Evolutionary conservation across 2,329 filamentous ascomycete species (phyloP), one percentile per base, ranked within the genome.

Genomic region (Trichoderma atrobrunneum): DNA sequence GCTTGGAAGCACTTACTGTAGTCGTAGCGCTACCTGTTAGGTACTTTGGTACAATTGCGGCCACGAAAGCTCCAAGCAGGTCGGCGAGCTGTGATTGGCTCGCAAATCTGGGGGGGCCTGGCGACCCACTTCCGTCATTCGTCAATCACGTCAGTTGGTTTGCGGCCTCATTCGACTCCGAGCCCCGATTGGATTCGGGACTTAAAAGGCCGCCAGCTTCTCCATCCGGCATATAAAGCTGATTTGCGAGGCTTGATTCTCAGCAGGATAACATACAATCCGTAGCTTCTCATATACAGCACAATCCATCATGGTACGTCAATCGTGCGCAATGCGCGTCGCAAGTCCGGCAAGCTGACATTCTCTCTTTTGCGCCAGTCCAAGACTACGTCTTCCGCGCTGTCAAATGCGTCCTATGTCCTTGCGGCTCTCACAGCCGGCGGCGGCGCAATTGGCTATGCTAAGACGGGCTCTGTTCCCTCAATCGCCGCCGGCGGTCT

Each of bases 381-480:
- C 12, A 62, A 60, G 72, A 43, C 68, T 36, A 36, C 66, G 60
- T 51, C 57, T 18, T 56, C 48, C 21, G 57, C 64, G 5, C 70
- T 73, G 28, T 63, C 65, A 3, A 87, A 84, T 78, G 90, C 93
- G 79, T 94, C 95, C 75, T 93, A 91, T 81, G 81, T 93, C 78
- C 90, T 98, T 78, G 93, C 92, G 73, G 87, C 90, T 75, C 87
- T 98, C 72, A 98, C 95, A 72, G 94, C 95, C 66, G 87, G 92
- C 72, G 96, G 96, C 77, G 96, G 96, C 75, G 91, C 93, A 73
- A 92, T 93, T 79, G 96, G 96, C 79, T 99, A 94, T 83, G 86
- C 91, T 59, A 91, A 91, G 80, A 96, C 95, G 0, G 89, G 93
- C 72, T 98, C 95, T 28, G 81, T 97, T 64, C 95, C 95, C 48